Evolutionary conservation across 2,329 filamentous ascomycete species (phyloP).

Genomic region (Emericellopsis cladophorae): DNA sequence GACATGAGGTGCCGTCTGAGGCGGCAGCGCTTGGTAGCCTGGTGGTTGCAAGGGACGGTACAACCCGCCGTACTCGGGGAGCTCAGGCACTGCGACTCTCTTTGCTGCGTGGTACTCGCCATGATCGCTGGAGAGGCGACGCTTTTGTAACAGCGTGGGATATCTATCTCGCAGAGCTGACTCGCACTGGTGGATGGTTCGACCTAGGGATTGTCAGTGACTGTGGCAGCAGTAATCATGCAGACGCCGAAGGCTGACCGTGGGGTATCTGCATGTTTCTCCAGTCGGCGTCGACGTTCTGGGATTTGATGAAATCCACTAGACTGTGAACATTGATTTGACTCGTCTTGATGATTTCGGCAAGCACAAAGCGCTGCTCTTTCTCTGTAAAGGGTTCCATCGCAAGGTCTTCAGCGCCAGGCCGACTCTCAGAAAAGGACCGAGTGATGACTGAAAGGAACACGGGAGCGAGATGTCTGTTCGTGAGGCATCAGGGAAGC

Average conservation of each 20-base stretch:
- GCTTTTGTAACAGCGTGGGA: slow-evolving; percentile 18
- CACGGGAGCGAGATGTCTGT: neutral
- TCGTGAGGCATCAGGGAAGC: slow-evolving; percentile 4
- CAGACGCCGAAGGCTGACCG: slow-evolving; percentile 19
- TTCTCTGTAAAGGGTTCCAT: slow-evolving; percentile 27
- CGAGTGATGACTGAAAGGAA: slow-evolving; percentile 2
- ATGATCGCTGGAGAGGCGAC: slow-evolving; percentile 20
- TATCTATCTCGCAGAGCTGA: slow-evolving; percentile 21
- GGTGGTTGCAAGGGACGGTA: neutral
- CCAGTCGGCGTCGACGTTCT: slow-evolving; percentile 29
- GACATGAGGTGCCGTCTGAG: slow-evolving; percentile 2
- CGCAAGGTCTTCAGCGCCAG: neutral
- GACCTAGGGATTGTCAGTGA: slow-evolving; percentile 18
- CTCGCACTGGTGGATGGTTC: slow-evolving; percentile 33
- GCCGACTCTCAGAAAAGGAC: neutral
- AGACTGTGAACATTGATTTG: slow-evolving; percentile 31
- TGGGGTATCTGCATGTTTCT: slow-evolving; percentile 32
- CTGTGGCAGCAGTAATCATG: no score
- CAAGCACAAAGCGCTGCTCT: slow-evolving; percentile 44
- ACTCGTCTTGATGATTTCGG: slow-evolving; percentile 46
- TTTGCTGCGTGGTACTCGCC: slow-evolving; percentile 10
- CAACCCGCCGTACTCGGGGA: slow-evolving; percentile 1
- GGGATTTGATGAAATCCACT: slow-evolving; percentile 30
- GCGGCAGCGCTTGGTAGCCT: neutral
- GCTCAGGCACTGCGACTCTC: slow-evolving; percentile 4